These are phyloP conservation scores for Sphaerulina musiva DNA, from an alignment of 2,329 filamentous ascomycete genomes.

Conservation along the genomic window DNA sequence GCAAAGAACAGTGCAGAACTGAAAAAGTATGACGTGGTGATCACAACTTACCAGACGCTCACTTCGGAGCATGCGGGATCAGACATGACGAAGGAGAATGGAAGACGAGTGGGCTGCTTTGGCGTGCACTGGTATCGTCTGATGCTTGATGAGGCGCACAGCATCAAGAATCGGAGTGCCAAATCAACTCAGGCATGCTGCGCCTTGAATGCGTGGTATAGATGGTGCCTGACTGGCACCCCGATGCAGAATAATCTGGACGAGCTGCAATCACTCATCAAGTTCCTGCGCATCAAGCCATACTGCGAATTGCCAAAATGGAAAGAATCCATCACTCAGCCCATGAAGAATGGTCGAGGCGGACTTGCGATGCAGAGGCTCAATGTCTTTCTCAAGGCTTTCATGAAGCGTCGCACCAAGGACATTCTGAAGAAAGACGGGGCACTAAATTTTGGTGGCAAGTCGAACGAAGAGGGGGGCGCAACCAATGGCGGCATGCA, in stretches of 20 bases:
- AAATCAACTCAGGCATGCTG: slow-evolving; percentile 92
- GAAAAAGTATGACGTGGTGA: slow-evolving; percentile 83
- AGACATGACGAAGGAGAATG: slow-evolving; percentile 53
- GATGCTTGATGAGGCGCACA: slow-evolving; percentile 93
- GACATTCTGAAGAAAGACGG: slow-evolving; percentile 88
- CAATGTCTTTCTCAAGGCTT: slow-evolving; percentile 77
- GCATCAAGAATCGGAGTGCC: slow-evolving; percentile 95
- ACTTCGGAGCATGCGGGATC: slow-evolving; percentile 79
- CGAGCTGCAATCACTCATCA: slow-evolving; percentile 87
- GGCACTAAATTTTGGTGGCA: slow-evolving; percentile 69
- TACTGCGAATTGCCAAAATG: slow-evolving; percentile 80
- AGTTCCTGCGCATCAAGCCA: slow-evolving; percentile 84
- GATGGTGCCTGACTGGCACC: slow-evolving; percentile 94
- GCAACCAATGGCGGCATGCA: slow-evolving; percentile 64
- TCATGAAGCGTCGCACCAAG: slow-evolving; percentile 98
- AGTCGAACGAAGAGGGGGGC: slow-evolving; percentile 49
- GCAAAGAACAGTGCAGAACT: slow-evolving; percentile 73
- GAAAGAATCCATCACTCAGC: slow-evolving; percentile 84
- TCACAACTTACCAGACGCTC: slow-evolving; percentile 93
- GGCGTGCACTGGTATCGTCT: slow-evolving; percentile 91
- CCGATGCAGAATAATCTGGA: slow-evolving; percentile 98
- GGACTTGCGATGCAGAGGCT: slow-evolving; percentile 82
- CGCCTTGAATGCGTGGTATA: slow-evolving; percentile 74
- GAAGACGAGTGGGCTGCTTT: slow-evolving; percentile 74
- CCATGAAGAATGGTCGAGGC: slow-evolving; percentile 83